Percentiles rank a stretch among this genome's conserved stretches.
phyloP scores from a whole-genome alignment of 2,329 filamentous ascomycete genomes.

The Rhynchosporium graminicola region DNA sequence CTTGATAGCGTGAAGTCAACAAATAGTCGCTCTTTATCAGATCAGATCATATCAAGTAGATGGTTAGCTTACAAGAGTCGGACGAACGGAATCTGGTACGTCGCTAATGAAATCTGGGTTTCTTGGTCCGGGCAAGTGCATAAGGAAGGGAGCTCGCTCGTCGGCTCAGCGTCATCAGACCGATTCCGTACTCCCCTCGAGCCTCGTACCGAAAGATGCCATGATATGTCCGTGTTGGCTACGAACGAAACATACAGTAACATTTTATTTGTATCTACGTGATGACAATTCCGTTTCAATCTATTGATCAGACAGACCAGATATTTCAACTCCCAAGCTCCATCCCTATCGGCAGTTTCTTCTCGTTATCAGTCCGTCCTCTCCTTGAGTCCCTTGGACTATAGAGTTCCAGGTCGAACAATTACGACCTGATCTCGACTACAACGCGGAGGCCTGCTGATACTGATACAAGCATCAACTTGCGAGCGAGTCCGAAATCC shows the following conservation, averaged over 20 bases:
- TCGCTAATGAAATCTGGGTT: background rate
- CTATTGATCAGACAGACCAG: too few species aligned
- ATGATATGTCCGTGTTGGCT: background rate
- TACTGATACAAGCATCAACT: background rate
- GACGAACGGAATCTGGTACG: background rate
- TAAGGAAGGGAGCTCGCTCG: background rate
- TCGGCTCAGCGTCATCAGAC: slow-evolving; percentile 13
- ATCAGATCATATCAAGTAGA: background rate
- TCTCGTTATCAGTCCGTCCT: too few species aligned
- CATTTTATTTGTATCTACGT: too few species aligned
- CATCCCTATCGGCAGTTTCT: too few species aligned
- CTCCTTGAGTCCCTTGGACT: too few species aligned
- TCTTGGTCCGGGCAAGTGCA: background rate
- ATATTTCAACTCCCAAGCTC: too few species aligned
- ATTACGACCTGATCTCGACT: background rate
- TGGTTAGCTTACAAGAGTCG: background rate
- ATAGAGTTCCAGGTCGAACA: background rate
- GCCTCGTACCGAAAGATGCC: background rate
- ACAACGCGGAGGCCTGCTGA: background rate
- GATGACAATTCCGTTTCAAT: too few species aligned
- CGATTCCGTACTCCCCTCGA: background rate
- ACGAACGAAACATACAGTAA: too few species aligned
- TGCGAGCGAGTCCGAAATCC: background rate
- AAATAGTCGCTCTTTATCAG: too few species aligned
- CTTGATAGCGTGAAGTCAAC: too few species aligned